Evolutionary conservation across 495 filamentous ascomycete genomes (phyloP).

Genomic region (Penicillium parvum): DNA sequence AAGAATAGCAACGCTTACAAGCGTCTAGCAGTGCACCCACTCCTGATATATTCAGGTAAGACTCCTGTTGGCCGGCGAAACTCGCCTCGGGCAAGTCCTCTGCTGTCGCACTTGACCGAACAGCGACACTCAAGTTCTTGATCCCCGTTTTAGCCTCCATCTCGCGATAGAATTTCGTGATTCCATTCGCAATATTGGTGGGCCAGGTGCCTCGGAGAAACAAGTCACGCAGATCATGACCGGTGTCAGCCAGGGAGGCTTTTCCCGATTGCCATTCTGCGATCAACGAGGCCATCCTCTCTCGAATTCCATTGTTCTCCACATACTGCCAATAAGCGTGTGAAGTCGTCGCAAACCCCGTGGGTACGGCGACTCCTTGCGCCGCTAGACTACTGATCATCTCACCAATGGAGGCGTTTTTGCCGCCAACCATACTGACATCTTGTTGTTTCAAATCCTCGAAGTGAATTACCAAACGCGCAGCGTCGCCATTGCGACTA

Average conservation of each 20-base stretch:
- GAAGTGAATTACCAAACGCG: too few relatives aligned
- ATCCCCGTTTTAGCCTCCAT: slow-evolving; percentile 7
- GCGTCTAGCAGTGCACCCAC: slow-evolving; percentile 20
- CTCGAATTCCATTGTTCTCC: slow-evolving; percentile 24
- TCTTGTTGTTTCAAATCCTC: slow-evolving; percentile 1
- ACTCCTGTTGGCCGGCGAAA: slow-evolving; percentile 36
- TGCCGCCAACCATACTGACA: slow-evolving; percentile 24
- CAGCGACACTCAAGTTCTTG: slow-evolving; percentile 29
- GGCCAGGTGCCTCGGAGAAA: slow-evolving; percentile 21
- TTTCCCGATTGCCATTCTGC: slow-evolving; percentile 6
- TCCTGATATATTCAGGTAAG: slow-evolving; percentile 25
- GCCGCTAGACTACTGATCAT: slow-evolving; percentile 24
- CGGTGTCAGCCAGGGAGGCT: slow-evolving; percentile 7
- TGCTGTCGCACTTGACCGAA: slow-evolving; percentile 35
- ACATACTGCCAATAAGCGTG: slow-evolving; percentile 30
- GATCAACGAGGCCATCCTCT: slow-evolving; percentile 18
- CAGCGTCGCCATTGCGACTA: too few relatives aligned
- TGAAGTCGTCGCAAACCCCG: slow-evolving; percentile 31
- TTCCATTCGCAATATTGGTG: neutral
- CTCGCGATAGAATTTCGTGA: slow-evolving; percentile 3
- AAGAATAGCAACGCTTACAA: slow-evolving; percentile 30
- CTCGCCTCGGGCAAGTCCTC: slow-evolving; percentile 38
- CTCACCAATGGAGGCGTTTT: slow-evolving; percentile 35
- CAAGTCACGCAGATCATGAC: slow-evolving; percentile 16
- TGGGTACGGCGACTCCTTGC: slow-evolving; percentile 28